phyloP scores from a whole-genome alignment of 106 monocot species.

The Allium fistulosum region DNA sequence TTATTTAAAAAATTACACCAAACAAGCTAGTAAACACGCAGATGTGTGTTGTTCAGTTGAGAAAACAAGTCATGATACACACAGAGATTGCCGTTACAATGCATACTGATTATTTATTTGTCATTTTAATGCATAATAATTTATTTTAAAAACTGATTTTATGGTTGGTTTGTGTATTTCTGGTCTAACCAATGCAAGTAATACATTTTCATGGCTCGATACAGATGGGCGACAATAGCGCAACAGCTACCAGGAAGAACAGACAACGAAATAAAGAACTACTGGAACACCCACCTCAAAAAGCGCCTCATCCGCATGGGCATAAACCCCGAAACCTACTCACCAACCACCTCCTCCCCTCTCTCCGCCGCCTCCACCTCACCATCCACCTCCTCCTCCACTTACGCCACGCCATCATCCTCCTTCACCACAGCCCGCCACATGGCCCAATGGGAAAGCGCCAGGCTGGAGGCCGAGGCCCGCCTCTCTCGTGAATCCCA shows the following conservation, averaged over 20 bases:
- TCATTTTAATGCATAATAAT: too few species aligned
- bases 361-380: conserved; percentile 17
- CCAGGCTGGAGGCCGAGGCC: conserved; percentile 39
- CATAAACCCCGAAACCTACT: conserved; percentile 24
- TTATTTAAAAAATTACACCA: too few species aligned
- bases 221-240: conserved; percentile 9
- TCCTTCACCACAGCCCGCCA: conserved; percentile 32
- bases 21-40: too few species aligned
- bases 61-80: too few species aligned
- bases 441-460: conserved; percentile 53
- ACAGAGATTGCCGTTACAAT: too few species aligned
- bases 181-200: background rate
- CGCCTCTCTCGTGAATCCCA: conserved; percentile 32
- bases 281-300: conserved; percentile 27
- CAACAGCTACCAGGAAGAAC: conserved; percentile 4
- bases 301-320: conserved; percentile 35
- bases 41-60: too few species aligned
- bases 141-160: too few species aligned
- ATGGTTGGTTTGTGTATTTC: too few species aligned
- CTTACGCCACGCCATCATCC: conserved; percentile 1
- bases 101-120: too few species aligned
- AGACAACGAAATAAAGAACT: conserved; percentile 14
- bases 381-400: conserved; percentile 8
- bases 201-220: background rate
- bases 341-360: conserved; percentile 3